Evolutionary conservation across 805 yeast species (phyloP).

Genomic region (Maudiozyma saulgeensis): DNA sequence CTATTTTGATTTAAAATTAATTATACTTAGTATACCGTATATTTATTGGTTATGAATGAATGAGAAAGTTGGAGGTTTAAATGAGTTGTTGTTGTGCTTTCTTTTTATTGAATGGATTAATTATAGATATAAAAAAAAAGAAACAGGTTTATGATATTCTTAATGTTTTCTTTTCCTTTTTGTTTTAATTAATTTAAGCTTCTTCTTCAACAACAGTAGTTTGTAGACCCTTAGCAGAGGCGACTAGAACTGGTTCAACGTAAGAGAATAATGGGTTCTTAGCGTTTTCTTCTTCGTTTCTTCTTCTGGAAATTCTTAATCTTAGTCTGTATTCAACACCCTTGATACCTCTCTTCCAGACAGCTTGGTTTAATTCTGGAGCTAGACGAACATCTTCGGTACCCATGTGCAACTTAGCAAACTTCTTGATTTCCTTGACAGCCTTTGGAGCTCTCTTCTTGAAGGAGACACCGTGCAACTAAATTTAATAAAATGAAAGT

Average conservation of each 20-base stretch:
- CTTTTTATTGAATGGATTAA: too few species aligned
- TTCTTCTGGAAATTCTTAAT: slow-evolving; percentile 97
- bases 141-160: too few species aligned
- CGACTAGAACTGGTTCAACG: slow-evolving; percentile 94
- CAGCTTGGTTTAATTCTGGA: slow-evolving; percentile 94
- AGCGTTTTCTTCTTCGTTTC: slow-evolving; percentile 99
- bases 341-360: slow-evolving; percentile 99
- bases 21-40: background rate
- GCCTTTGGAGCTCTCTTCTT: slow-evolving; percentile 99
- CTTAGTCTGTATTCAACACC: slow-evolving; percentile 98
- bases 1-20: too few species aligned
- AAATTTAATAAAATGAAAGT: slow-evolving; percentile 29
- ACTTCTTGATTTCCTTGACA: slow-evolving; percentile 97
- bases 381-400: slow-evolving; percentile 97
- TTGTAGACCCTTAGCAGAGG: slow-evolving; percentile 93
- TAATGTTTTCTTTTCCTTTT: too few species aligned
- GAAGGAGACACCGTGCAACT: slow-evolving; percentile 93
- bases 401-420: slow-evolving; percentile 98
- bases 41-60: too few species aligned
- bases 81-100: too few species aligned
- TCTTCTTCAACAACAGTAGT: slow-evolving; percentile 92
- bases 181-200: slow-evolving; percentile 20
- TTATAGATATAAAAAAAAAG: too few species aligned
- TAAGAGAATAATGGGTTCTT: slow-evolving; percentile 94
- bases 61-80: too few species aligned